These are phyloP conservation scores for Yamadazyma atmosphaerica DNA, from an alignment of 1,139 yeast species.

Conservation along the genomic window DNA sequence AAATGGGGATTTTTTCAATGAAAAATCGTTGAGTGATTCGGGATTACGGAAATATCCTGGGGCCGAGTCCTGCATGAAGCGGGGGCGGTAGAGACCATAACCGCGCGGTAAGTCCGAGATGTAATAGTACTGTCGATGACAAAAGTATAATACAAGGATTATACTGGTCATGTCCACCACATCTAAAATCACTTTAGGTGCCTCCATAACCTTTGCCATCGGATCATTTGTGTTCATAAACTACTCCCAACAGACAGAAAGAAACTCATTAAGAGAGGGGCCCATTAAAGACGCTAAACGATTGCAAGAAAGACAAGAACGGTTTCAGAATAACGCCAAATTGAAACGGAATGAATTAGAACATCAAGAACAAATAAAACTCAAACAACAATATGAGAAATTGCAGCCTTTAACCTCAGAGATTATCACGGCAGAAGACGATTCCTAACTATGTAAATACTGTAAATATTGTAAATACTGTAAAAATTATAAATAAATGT, in stretches of 20 bases:
- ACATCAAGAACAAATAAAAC: constrained; percentile 70
- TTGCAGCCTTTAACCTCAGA: constrained; percentile 61
- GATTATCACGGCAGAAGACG: constrained; percentile 35
- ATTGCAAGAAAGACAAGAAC: constrained; percentile 41
- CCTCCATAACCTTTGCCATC: constrained; percentile 56
- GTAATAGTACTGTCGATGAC: too few species aligned
- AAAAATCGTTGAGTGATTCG: too few species aligned
- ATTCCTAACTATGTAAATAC: too few species aligned
- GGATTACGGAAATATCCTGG: too few species aligned
- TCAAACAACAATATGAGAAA: constrained; percentile 60
- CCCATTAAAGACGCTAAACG: constrained; percentile 78
- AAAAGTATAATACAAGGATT: too few species aligned
- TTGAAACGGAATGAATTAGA: constrained; percentile 63
- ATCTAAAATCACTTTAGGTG: constrained; percentile 66
- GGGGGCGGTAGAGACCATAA: too few species aligned
- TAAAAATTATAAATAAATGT: constrained; percentile 26
- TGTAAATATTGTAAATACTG: too few species aligned
- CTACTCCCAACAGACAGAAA: constrained; percentile 63
- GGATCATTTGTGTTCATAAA: constrained; percentile 67
- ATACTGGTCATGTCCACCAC: constrained; percentile 65
- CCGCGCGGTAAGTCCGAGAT: too few species aligned
- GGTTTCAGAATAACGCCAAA: constrained; percentile 28
- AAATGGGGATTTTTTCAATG: too few species aligned
- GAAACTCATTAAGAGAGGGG: constrained; percentile 72
- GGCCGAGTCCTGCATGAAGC: too few species aligned